Base-by-base conservation (phyloP, 1,284 basidiomycete genomes). In the Apiotrichum gamsii region DNA sequence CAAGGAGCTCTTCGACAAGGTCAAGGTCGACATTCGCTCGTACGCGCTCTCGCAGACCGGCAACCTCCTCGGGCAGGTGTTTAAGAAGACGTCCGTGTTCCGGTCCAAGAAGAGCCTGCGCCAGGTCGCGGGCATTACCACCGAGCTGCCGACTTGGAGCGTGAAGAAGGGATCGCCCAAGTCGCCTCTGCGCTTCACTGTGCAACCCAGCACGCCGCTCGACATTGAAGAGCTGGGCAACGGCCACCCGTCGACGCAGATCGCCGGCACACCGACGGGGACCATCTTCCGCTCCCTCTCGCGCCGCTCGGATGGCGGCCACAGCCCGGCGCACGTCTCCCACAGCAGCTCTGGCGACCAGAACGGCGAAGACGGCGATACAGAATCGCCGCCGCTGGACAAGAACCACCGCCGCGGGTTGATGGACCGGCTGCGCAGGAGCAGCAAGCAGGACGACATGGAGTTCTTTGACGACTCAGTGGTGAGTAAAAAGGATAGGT, bases 1-100 rank as follows among this genome's bases (percentile, higher is more conserved):
- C 57, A 84, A 88, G 65, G 87, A 90, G 52, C 64, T 91, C 28
- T 82, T 89, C 15, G 81, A 87, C 57, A 82, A 81, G 40, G 84
- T 90, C 40, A 87, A 85, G 67, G 82, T 84, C 61, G 72, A 73
- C 49, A 62, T 70, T 47, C 61, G 65, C 24, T 60, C 59, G 34
- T 62, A 64, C 20, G 62, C 67, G 1, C 73, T 70, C 69, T 61
- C 65, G 8, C 74, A 75, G 39, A 69, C 64, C 25, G 68, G 68
- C 3, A 70, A 70, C 42, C 44, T 74, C 8, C 42, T 74, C 35
- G 61, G 62, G 8, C 72, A 72, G 49, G 41, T 73, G 13, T 57
- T 73, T 51, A 64, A 66, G 39, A 67, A 71, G 47, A 66, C 66
- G 11, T 60, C 57, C 10, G 16, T 66, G 21, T 66, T 69, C 55